These are phyloP conservation scores for Magnaporthales sp. DNA, from an alignment of 2,329 filamentous ascomycete species.

Conservation along the genomic window DNA sequence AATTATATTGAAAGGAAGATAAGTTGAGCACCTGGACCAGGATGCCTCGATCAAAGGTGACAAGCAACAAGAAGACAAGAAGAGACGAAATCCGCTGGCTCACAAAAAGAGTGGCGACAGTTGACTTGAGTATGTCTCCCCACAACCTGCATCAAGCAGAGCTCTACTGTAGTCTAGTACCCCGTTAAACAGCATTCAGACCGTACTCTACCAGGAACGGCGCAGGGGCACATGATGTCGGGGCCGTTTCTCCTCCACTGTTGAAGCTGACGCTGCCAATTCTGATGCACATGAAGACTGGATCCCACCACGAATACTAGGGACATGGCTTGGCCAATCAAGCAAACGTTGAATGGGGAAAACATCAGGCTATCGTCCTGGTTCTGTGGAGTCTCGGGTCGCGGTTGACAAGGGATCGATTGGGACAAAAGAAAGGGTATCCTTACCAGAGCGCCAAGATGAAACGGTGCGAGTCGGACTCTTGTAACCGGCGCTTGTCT, in stretches of 20 bases:
- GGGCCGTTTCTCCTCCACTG: not conserved
- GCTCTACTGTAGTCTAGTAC: not conserved
- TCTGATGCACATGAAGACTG: not conserved
- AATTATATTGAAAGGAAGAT: not conserved
- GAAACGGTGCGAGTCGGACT: not conserved
- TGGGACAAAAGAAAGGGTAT: not conserved
- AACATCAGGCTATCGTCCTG: not conserved
- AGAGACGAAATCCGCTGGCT: not conserved
- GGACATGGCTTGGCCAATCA: not conserved
- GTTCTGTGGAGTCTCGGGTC: not conserved
- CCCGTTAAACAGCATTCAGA: not conserved
- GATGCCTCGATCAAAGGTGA: not conserved
- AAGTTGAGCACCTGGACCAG: not conserved
- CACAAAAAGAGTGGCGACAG: not conserved
- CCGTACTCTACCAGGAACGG: not conserved
- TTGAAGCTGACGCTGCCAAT: not conserved
- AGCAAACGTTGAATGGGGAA: not conserved
- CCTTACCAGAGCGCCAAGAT: not conserved
- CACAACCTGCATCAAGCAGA: not conserved
- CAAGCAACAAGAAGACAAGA: not conserved
- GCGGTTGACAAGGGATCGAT: not conserved
- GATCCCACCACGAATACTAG: not conserved
- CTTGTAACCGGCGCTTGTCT: not conserved
- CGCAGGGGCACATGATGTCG: not conserved
- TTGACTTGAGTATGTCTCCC: not conserved